These are phyloP conservation scores for Hydnum rufescens DNA, from an alignment of 768 basidiomycete genomes.

Conservation along the genomic window DNA sequence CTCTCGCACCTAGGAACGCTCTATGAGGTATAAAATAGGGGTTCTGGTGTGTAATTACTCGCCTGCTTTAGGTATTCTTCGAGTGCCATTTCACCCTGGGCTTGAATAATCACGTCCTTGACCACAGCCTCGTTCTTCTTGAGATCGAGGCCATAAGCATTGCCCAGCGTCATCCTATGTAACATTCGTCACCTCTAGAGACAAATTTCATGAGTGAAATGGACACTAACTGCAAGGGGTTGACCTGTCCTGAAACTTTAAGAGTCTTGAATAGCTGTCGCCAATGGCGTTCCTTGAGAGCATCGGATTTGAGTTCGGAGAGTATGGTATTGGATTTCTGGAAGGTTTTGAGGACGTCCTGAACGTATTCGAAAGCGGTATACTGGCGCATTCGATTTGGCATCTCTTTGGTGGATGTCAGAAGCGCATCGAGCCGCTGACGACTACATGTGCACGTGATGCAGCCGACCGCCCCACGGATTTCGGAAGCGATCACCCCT, in stretches of 20 bases:
- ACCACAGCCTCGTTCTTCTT: conserved; percentile 81
- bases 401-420: conserved; percentile 95
- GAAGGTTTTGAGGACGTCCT: conserved; percentile 67
- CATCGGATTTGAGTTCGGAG: conserved; percentile 92
- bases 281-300: conserved; percentile 95
- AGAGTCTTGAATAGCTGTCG: conserved; percentile 87
- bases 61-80: conserved; percentile 29
- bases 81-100: conserved; percentile 60
- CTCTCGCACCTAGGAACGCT: conserved; percentile 93
- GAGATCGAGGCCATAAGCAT: conserved; percentile 92
- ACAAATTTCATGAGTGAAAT: background rate
- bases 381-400: conserved; percentile 98
- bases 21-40: conserved; percentile 22
- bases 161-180: conserved; percentile 83
- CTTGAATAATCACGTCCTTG: conserved; percentile 90
- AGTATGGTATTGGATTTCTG: conserved; percentile 80
- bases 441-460: too few relatives aligned
- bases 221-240: conserved; percentile 49
- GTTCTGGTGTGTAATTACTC: conserved; percentile 6
- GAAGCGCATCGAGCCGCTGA: conserved; percentile 78
- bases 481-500: too few relatives aligned
- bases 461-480: too few relatives aligned
- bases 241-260: conserved; percentile 52
- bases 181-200: background rate
- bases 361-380: conserved; percentile 94